Evolutionary conservation across 2,329 filamentous ascomycete genomes (phyloP), one percentile per base, ranked within the genome.

Genomic region (Macrophomina phaseolina): DNA sequence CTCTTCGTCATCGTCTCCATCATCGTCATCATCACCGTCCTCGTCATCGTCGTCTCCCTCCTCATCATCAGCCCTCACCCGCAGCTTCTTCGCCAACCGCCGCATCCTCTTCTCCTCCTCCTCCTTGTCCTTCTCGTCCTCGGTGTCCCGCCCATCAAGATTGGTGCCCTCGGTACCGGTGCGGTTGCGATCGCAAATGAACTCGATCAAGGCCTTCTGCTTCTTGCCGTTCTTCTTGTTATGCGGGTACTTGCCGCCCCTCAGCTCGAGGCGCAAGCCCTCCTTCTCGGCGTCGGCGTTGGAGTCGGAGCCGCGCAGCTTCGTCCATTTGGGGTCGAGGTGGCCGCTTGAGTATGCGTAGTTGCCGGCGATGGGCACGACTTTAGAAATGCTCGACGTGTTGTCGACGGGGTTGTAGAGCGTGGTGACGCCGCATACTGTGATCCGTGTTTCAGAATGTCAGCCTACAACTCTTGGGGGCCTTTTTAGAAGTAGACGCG

Each of bases 161-260:
- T 69, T 70, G 14, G 82, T 82, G 73, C 87, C 85, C 48, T 76
- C 71, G 42, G 72, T 70, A 28, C 83, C 94, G 8, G 89, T 89
- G 71, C 86, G 85, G 1, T 90, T 84, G 36, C 80, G 82, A 74
- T 97, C 90, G 80, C 95, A 99, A 23, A 94, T 77, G 72, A 98
- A 93, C 73, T 97, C 91, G 64, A 98, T 87, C 9, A 97, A 85
- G 3, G 93, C 92, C 73, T 88, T 89, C 77, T 96, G 91, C 68
- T 87, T 82, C 34, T 72, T 75, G 67, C 73, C 81, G 6, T 84
- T 82, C 58, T 84, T 81, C 64, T 84, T 83, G n/a, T 80, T 76
- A 61, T 78, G 76, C 0, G 80, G 80, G 56, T 84, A 84, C 55
- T 81, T 78, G 12, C 85, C 86, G 7, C 88, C 90, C 58, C 86